Base-by-base conservation (phyloP, 176 grass and related monocot genomes). In the Musa schizocarpa region DNA sequence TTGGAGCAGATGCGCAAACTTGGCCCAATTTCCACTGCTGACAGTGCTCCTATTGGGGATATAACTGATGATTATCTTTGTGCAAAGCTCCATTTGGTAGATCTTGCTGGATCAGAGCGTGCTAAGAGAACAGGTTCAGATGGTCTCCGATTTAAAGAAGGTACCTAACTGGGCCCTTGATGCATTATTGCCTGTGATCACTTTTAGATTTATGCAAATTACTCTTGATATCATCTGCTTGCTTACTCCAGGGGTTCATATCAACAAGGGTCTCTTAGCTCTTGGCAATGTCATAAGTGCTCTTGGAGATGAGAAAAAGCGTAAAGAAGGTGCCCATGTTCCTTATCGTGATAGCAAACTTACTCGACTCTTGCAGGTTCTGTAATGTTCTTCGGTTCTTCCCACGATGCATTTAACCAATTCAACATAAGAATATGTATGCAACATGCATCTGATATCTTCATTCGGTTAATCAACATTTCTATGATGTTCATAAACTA, bases 1-100 rank as follows among this genome's bases (percentile, higher is more conserved):
- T 92, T 96, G 87, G 92, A 96, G 89, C 92, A 96, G 89, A 92
- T 96, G 89, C 87, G 92, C 68, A 96, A 92, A 92, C 66, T 83
- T 86, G 89, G 92, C 52, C 83, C 92, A 52, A 79, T 88, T 76
- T 84, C 83, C 79, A 68, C 75, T 77, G 74, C 77, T 74, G 89
- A 92, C 55, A 87, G 92, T 80, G 78, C 87, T 73, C 82, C 77
- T 50, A 82, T 85, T 26, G 92, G 92, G 53, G 92, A 96, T n/a
- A 80, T 96, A 56, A 90, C 82, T 82, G 92, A 96, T 29, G 89
- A 96, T 65, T 96, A 90, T 85, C 92, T 96, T 8, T 92, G 89
- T 92, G 92, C 92, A 22, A 96, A 96, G 75, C 82, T 92, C 16
- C 92, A 96, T 59, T 82, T 96, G 63, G 92, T 96, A 72, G 92